Base-by-base conservation (phyloP, 108 stramenopile genomes). In the Hondaea fermentalgiana region DNA sequence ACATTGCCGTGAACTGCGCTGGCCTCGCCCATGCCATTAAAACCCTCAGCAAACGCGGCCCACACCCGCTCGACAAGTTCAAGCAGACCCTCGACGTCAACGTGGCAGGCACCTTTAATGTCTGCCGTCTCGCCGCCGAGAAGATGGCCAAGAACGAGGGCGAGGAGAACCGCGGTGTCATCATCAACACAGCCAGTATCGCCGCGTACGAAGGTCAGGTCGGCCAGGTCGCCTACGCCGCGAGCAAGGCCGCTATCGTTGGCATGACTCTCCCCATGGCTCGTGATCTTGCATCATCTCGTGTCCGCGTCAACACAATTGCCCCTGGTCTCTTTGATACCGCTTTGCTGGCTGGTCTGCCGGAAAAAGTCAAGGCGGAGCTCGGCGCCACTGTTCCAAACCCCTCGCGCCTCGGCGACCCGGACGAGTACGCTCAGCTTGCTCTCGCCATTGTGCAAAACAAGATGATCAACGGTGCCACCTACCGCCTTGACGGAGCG, bases 151-250 rank as follows among this genome's bases (percentile, higher is more conserved):
- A 55, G 21, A 87, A 93, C 57, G 90, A 91, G 5, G 76, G 53
- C 5, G 91, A 95, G 59, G 96, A 95, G 17, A 87, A 96, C 14
- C 87, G 95, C 10, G 97, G 98, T 4, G 93, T 95, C 88, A 96
- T 99, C 55, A 93, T 99, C 88, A 97, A 98, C 91, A 99, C 98
- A 1, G 97, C 98, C 6, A 94, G 93, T 59, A 95, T 99, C 51
- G 98, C 98, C 6, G 98, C 98, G 8, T 97, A 91, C 87, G 98
- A 99, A 25, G 98, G 98, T 23, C 98, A 98, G 90, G 92, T 95
- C 17, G 97, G 97, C 3, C 96, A 97, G 92, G 95, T 95, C 35
- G 97, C 98, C 5, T 99, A 99, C 89, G 93, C 97, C 16, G 94
- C 97, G 0, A 94, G 94, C 88, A 99, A 99, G 90, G 97, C 95